Base-by-base conservation (phyloP, 2,329 filamentous ascomycete genomes). In the Fusarium subtropicale region DNA sequence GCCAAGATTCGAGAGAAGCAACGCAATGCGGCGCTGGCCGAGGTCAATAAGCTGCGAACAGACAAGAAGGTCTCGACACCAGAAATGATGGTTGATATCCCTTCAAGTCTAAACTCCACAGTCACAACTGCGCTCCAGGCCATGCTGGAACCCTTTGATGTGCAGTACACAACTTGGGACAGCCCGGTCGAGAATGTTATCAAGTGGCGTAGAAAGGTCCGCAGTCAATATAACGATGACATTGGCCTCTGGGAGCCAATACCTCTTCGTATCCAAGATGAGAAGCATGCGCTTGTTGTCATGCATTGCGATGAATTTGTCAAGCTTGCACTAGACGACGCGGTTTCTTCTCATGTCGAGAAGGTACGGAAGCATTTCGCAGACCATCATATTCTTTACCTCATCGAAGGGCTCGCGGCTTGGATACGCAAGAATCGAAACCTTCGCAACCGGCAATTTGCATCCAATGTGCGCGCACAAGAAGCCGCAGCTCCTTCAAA, bases 51-150 rank as follows among this genome's bases (percentile, higher is more conserved):
- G 73, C 80, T 90, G 12, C 88, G 88, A 53, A 88, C 87, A 0
- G 89, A 93, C 79, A 93, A 92, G 79, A 93, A 92, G 71, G 81
- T 89, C 1, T 91, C 91, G 0, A 87, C 89, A 0, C 86, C 86
- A 0, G 92, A 96, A 77, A 95, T 96, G 92, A 90, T 95, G 52
- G 84, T 93, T 3, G 87, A 92, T 71, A 81, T 95, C 26, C 86
- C 92, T 0, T 78, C 80, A 1, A 85, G 84, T 3, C 79, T 95
- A 2, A 79, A 85, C 24, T 77, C 83, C 0, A 81, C 78, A 1
- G 75, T 85, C 26, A 81, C 76, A 26, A 77, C 82, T 2, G 85
- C 86, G 47, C 77, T 86, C 7, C 79, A 84, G 56, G 76, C 81
- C 1, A 79, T 90, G n/a, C 80, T 91, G 1, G 75, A 79, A 3